phyloP scores from a whole-genome alignment of 306 rosid species.

The Datisca glomerata region DNA sequence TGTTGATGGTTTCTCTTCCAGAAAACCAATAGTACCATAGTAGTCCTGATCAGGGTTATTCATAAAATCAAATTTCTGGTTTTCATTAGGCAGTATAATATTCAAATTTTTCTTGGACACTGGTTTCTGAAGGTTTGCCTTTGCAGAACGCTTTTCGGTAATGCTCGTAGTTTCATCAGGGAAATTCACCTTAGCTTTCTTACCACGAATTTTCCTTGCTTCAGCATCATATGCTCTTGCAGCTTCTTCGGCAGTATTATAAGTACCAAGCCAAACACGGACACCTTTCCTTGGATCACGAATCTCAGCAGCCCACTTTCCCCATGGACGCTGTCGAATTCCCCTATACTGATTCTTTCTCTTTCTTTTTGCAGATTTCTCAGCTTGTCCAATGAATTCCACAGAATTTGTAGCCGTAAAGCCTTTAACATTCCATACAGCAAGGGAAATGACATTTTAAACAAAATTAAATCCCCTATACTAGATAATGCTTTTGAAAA shows the following conservation, averaged over 20 bases:
- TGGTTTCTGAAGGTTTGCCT: constrained; percentile 26
- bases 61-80: constrained; percentile 25
- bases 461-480: not conserved
- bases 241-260: constrained; percentile 97
- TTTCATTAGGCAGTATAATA: constrained; percentile 29
- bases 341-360: constrained; percentile 89
- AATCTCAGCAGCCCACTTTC: constrained; percentile 99
- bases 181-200: constrained; percentile 90
- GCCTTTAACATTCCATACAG: constrained; percentile 27
- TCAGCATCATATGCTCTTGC: constrained; percentile 95
- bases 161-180: constrained; percentile 47
- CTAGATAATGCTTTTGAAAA: too few relatives aligned
- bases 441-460: not conserved
- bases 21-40: constrained; percentile 29
- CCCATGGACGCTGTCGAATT: constrained; percentile 98
- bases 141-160: constrained; percentile 31
- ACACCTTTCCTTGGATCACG: constrained; percentile 96
- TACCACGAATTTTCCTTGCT: constrained; percentile 89
- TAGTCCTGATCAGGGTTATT: constrained; percentile 26
- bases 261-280: constrained; percentile 98
- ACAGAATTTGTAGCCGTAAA: constrained; percentile 29
- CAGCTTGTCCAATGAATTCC: constrained; percentile 44
- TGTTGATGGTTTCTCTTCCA: constrained; percentile 63
- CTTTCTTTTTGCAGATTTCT: constrained; percentile 56
- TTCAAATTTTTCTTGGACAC: constrained; percentile 23